Percentiles rank a stretch among this genome's conserved stretches.
These are phyloP conservation scores for Luvunga scandens DNA, from an alignment of 345 rosid species.

Conservation along the genomic window DNA sequence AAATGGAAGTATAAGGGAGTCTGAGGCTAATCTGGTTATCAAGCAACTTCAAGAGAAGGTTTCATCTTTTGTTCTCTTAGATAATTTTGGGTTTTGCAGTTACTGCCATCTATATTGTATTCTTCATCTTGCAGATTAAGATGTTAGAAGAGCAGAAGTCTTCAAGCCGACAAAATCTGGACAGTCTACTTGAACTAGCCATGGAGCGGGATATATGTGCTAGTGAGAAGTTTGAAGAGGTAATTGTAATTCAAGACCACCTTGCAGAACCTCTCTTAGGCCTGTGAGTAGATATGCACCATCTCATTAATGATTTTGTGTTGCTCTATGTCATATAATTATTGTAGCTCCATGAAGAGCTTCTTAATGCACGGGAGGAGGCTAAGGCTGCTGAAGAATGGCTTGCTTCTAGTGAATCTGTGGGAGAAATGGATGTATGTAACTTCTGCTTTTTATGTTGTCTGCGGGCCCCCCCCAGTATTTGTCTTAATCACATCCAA, in stretches of 20 bases:
- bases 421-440: constrained; percentile 37
- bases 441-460: constrained; percentile 9
- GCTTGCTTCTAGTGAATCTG: constrained; percentile 44
- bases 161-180: constrained; percentile 67
- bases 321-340: constrained; percentile 16
- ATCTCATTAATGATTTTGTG: constrained; percentile 1
- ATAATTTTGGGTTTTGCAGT: not conserved
- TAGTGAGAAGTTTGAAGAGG: constrained; percentile 68
- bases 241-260: constrained; percentile 24
- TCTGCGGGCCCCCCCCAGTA: not conserved
- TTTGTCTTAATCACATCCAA: constrained; percentile 1
- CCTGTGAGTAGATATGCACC: not conserved
- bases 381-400: constrained; percentile 51
- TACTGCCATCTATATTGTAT: not conserved
- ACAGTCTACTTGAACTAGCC: constrained; percentile 47
- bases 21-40: constrained; percentile 64
- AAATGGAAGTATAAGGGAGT: constrained; percentile 43
- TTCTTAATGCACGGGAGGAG: constrained; percentile 60
- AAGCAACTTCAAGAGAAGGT: constrained; percentile 95
- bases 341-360: constrained; percentile 57
- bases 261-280: not conserved
- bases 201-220: constrained; percentile 57
- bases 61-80: constrained; percentile 8
- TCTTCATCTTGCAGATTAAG: constrained; percentile 44
- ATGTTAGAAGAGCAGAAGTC: constrained; percentile 65